phyloP scores from a whole-genome alignment of 2,329 filamentous ascomycete genomes.

The Orbilia ellipsospora region DNA sequence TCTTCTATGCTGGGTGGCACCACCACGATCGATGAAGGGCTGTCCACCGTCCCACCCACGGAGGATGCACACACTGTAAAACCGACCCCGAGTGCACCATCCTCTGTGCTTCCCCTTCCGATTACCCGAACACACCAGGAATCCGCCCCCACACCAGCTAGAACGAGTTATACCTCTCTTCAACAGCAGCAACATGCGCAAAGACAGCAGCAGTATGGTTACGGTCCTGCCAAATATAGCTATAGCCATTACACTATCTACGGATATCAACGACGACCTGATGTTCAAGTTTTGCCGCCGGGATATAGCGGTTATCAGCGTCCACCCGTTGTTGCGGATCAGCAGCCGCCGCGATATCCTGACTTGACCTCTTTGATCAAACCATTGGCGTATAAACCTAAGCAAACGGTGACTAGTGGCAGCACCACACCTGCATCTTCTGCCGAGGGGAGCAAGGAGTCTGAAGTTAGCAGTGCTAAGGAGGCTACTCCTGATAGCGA shows the following conservation, averaged over 20 bases:
- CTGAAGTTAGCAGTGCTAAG: not conserved
- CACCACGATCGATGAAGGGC: conserved; percentile 4
- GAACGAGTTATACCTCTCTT: conserved; percentile 8
- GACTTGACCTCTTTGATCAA: conserved; percentile 45
- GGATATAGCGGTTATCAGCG: conserved; percentile 42
- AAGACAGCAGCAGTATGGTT: conserved; percentile 22
- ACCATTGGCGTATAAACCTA: conserved; percentile 38
- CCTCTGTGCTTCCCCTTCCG: conserved; percentile 11
- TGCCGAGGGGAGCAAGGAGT: not conserved
- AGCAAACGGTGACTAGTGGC: not conserved
- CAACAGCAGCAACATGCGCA: conserved; percentile 25
- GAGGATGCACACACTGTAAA: conserved; percentile 26
- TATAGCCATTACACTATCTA: conserved; percentile 32
- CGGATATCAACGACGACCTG: conserved; percentile 32
- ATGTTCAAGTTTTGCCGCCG: conserved; percentile 40
- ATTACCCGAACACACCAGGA: conserved; percentile 10
- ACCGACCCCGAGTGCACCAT: conserved; percentile 15
- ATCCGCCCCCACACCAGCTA: not conserved
- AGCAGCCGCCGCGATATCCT: conserved; percentile 12
- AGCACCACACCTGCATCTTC: not conserved
- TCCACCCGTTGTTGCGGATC: conserved; percentile 3
- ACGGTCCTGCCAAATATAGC: conserved; percentile 34
- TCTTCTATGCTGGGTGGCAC: conserved; percentile 12
- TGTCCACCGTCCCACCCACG: not conserved
- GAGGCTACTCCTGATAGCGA: not conserved